Base-by-base conservation (phyloP, 2,329 filamentous ascomycete species). In the Colletotrichum ledebouriae region DNA sequence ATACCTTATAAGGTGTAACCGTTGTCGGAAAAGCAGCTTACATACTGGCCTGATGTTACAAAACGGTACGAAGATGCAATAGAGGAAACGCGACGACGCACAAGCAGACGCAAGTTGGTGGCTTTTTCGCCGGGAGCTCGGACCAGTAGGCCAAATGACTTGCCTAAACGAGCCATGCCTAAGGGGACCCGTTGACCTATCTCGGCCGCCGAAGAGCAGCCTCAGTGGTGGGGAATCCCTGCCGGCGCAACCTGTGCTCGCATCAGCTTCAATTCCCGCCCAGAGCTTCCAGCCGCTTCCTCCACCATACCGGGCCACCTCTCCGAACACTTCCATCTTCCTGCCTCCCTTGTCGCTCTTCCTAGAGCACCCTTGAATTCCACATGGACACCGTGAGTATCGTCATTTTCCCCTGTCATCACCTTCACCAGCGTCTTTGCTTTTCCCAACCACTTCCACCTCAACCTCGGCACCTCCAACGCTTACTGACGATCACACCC, bases 361-460 rank as follows among this genome's bases (percentile, higher is more conserved):
- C 11, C 11, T 29, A 53, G 63, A 67, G 63, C 58, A 20, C 46
- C 42, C 57, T 10, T 17, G 20, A 49, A 3, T 37, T 59, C 39
- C 44, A 41, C 58, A 71, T 65, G 66, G 60, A 71, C 69, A 71
- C 72, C 72, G 75, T 73, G 75, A 74, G 52, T 71, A 62, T 46
- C 20, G 61, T 20, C 60, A 59, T 64, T 53, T 25, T 50, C 22
- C 53, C 53, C 33, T 44, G 37, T 41, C 29, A 9, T 17, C 3
- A 15, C 7, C 52, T 15, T 46, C 41, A 22, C 41, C 6, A n/a
- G 12, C 33, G 44, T 12, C n/a, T 33, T 25, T 17, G 33, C 44
- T 46, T 22, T 37, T 13, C 47, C 39, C 11, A 12, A 57, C 55
- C 15, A 47, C 25, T 52, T 44, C 37, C 46, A 53, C 12, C 49